Conservation (phyloP, 192 early-diverging fungal genomes). For the Gamsiella multidivaricata region DNA sequence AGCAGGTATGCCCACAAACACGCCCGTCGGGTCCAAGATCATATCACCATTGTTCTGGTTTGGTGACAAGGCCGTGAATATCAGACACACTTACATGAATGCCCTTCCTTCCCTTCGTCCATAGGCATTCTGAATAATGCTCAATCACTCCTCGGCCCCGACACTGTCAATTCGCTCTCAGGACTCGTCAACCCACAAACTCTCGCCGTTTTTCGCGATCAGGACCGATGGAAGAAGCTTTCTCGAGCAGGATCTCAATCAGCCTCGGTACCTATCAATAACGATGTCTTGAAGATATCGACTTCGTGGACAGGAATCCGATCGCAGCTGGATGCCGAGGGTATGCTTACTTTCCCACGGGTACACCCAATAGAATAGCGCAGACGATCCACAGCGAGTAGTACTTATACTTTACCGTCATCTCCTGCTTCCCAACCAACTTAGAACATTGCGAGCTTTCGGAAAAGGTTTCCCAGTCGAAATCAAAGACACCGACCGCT, state of each 20-base stretch:
- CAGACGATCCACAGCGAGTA: no score
- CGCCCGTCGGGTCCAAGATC: no score
- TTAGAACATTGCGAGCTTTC: constrained; percentile 27
- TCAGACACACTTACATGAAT: no score
- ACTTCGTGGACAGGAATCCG: constrained; percentile 38
- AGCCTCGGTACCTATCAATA: constrained; percentile 13
- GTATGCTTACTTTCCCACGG: no score
- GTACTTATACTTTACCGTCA: neutral
- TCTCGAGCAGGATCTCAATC: constrained; percentile 19
- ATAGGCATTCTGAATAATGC: constrained; percentile 51
- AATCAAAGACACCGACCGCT: constrained; percentile 41
- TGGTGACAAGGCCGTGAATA: no score
- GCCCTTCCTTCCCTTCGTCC: constrained; percentile 1
- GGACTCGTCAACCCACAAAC: constrained; percentile 60
- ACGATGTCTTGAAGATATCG: constrained; percentile 29
- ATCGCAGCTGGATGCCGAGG: constrained; percentile 52
- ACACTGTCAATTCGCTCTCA: constrained; percentile 39
- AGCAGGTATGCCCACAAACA: constrained; percentile 30
- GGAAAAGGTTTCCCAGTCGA: constrained; percentile 38
- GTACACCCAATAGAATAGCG: neutral
- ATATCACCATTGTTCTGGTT: no score
- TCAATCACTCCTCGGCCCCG: constrained; percentile 41
- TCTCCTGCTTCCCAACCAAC: neutral
- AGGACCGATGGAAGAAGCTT: constrained; percentile 57
- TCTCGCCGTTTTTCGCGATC: constrained; percentile 60